Percentiles rank a stretch among this genome's conserved stretches.
Evolutionary conservation across 2,329 filamentous ascomycete genomes (phyloP).

Genomic region (Sphaerulina vaccinii): DNA sequence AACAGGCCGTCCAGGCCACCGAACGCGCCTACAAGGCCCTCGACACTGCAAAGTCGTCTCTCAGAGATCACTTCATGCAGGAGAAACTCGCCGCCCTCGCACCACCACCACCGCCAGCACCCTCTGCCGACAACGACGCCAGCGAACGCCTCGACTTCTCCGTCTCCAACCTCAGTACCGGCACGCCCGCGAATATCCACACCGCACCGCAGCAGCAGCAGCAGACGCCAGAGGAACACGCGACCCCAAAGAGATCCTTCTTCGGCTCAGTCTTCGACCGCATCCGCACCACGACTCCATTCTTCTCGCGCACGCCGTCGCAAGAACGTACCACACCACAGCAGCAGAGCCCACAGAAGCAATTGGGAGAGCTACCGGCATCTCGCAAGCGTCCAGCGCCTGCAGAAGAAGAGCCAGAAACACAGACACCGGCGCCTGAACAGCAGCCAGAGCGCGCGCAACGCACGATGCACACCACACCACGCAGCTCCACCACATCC

Average conservation of each 20-base stretch:
- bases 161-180: constrained; percentile 9
- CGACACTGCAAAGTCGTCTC: too few relatives aligned
- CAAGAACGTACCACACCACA: constrained; percentile 5
- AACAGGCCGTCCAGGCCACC: too few relatives aligned
- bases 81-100: too few relatives aligned
- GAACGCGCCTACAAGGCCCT: too few relatives aligned
- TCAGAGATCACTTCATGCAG: too few relatives aligned
- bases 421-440: constrained; percentile 5
- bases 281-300: constrained; percentile 22
- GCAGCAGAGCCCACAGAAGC: constrained; percentile 12
- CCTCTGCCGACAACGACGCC: constrained; percentile 3
- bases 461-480: constrained; percentile 8
- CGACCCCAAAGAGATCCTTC: constrained; percentile 13
- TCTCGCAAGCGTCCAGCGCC: constrained; percentile 29
- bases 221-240: constrained; percentile 1
- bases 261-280: constrained; percentile 20
- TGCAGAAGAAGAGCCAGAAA: constrained; percentile 17
- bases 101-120: not conserved
- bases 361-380: constrained; percentile 22
- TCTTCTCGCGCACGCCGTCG: constrained; percentile 12
- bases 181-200: constrained; percentile 12
- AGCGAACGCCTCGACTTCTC: constrained; percentile 13
- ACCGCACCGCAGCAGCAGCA: not conserved
- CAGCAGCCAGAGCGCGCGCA: constrained; percentile 3
- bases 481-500: constrained; percentile 5